Conservation (phyloP, 1,284 basidiomycete species). For the Ganoderma resinaceum region DNA sequence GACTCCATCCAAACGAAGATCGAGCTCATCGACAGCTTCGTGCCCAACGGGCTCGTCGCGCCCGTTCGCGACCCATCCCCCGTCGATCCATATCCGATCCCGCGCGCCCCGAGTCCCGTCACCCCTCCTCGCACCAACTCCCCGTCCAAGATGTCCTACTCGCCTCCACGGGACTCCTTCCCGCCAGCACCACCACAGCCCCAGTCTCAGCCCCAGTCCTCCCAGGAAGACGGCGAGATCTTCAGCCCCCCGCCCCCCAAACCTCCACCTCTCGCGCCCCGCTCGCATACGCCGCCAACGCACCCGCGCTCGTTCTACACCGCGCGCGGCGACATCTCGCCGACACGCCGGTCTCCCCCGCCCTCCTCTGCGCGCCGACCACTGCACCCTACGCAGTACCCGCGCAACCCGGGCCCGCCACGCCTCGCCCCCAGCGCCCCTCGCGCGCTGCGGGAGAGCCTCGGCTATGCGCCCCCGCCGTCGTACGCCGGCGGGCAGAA, state of each 20-base stretch:
- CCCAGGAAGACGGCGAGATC: constrained; percentile 66
- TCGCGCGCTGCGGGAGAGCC: constrained; percentile 53
- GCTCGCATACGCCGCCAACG: constrained; percentile 51
- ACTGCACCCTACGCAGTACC: constrained; percentile 36
- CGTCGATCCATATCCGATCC: neutral
- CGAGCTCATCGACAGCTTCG: constrained; percentile 36
- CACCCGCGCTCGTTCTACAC: constrained; percentile 53
- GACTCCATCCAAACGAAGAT: constrained; percentile 41
- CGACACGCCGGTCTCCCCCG: constrained; percentile 34
- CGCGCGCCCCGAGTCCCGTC: constrained; percentile 20
- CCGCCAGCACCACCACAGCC: constrained; percentile 5
- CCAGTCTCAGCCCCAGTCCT: constrained; percentile 33
- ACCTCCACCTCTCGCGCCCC: constrained; percentile 40
- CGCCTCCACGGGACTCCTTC: neutral
- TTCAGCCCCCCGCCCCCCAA: constrained; percentile 45
- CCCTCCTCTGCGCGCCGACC: constrained; percentile 32
- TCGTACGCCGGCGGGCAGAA: constrained; percentile 25
- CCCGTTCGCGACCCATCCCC: constrained; percentile 4
- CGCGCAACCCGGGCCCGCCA: constrained; percentile 32
- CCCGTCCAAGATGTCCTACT: constrained; percentile 6
- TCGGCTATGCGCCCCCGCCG: constrained; percentile 32
- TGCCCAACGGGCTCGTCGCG: constrained; percentile 21
- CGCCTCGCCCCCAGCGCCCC: constrained; percentile 59
- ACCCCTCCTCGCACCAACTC: constrained; percentile 18
- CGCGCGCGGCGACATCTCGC: constrained; percentile 30